Base-by-base conservation (phyloP, 345 rosid genomes). In the Syzygium grande region DNA sequence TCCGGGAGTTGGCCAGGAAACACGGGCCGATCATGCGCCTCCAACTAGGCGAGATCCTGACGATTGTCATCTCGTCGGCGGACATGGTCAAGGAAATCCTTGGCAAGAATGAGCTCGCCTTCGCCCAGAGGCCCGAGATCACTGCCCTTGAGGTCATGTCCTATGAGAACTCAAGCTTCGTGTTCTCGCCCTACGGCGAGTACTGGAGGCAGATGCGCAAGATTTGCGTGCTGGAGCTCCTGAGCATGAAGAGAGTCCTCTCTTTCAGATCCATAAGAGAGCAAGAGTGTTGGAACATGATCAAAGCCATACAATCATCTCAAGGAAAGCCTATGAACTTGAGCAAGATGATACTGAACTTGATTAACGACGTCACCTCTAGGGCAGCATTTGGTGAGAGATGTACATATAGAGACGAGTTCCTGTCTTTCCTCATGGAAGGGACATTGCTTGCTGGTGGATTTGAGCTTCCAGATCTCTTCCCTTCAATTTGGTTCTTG, bases 11-110 rank as follows among this genome's bases (percentile, higher is more conserved):
- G 52, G 90, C 91, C 68, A 58, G 61, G 21, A 52, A 22, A 46
- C 91, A 92, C 16, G 94, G 94, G 25, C 94, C 91, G 23, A 46
- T 92, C 52, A 85, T 92, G 87, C 68, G 87, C 51, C 89, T 93
- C 61, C 89, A 90, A 54, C 87, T 93, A 4, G 94, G 94, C 15
- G 92, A 90, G 86, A 55, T 86, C 49, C 38, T 88, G 2, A 85
- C 88, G 52, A 30, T 91, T 4, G 77, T 90, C 12, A 56, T 92
- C 85, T 89, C 91, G 22, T 90, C 93, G 3, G 84, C 93, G 0
- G 89, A 93, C 9, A 54, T 86, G 8, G 94, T 90, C 23, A 38
- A 88, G 73, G 87, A 87, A 43, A 88, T 91, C 11, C 61, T 91
- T 84, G 90, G 88, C 51, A 87, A 87, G 13, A 88, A 93, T 7